phyloP scores from a whole-genome alignment of 1,284 basidiomycete species.

The Blastosporella zonata region DNA sequence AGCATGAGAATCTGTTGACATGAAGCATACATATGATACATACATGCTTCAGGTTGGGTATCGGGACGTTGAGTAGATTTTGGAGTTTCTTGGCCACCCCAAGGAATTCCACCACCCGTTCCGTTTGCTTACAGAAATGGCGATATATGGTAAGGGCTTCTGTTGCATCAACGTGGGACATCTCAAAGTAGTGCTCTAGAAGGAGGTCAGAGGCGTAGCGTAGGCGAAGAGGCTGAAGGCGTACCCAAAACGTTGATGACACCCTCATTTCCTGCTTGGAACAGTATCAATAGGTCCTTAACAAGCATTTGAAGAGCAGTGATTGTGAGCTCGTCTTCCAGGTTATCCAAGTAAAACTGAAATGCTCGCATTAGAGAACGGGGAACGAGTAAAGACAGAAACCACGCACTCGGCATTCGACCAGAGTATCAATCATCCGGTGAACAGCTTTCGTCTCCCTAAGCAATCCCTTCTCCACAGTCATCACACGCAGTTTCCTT shows the following conservation, averaged over 20 bases:
- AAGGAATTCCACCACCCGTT: conserved; percentile 91
- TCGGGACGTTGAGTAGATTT: conserved; percentile 88
- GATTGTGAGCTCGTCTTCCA: conserved; percentile 89
- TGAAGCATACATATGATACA: conserved; percentile 25
- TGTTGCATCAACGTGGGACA: conserved; percentile 90
- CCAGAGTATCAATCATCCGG: conserved; percentile 80
- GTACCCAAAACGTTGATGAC: conserved; percentile 93
- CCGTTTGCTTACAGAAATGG: conserved; percentile 93
- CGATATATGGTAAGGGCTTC: conserved; percentile 90
- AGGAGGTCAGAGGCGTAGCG: conserved; percentile 14
- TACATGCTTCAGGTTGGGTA: conserved; percentile 93
- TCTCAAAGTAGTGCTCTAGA: conserved; percentile 98
- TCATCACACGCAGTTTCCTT: conserved; percentile 84
- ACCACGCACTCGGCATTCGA: conserved; percentile 78
- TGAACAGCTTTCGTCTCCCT: conserved; percentile 93
- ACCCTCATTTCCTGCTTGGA: conserved; percentile 97
- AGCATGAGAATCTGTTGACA: neutral
- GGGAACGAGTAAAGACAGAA: neutral
- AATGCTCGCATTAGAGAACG: neutral
- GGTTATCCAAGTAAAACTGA: conserved; percentile 91
- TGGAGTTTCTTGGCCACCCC: conserved; percentile 91
- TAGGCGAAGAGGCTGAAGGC: conserved; percentile 12
- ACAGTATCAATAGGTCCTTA: conserved; percentile 93
- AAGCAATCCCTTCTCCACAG: conserved; percentile 93
- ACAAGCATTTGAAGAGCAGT: conserved; percentile 93